Conservation (phyloP, 371 early-diverging fungal genomes). For the Coemansia sp. region DNA sequence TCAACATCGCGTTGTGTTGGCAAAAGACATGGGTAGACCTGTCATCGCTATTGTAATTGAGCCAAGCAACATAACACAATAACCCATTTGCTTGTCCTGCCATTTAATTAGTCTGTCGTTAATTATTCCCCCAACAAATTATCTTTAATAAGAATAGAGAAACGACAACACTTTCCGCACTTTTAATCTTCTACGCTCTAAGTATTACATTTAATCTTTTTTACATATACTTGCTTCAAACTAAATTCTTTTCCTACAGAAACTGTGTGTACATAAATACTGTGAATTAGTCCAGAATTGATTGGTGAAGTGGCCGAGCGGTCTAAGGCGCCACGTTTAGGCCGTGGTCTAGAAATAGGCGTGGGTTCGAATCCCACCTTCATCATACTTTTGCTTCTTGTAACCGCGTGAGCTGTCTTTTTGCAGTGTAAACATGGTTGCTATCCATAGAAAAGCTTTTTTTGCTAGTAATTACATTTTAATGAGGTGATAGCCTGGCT, state of each 20-base stretch:
- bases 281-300: neutral
- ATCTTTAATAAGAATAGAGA: too few species aligned
- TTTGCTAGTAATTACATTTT: neutral
- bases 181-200: too few species aligned
- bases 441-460: neutral
- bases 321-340: conserved; percentile 39
- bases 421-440: too few species aligned
- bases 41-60: conserved; percentile 9
- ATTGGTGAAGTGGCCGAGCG: conserved; percentile 13
- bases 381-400: conserved; percentile 11
- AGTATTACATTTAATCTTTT: too few species aligned
- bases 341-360: conserved; percentile 28
- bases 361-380: conserved; percentile 40
- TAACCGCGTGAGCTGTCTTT: too few species aligned
- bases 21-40: conserved; percentile 22
- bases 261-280: neutral
- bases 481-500: too few species aligned
- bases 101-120: conserved; percentile 17
- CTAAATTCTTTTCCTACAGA: too few species aligned
- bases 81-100: conserved; percentile 26
- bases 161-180: too few species aligned
- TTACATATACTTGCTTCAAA: too few species aligned
- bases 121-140: conserved; percentile 8
- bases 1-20: conserved; percentile 18
- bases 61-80: conserved; percentile 25